phyloP scores from a whole-genome alignment of 192 early-diverging fungal genomes.

The Linnemannia schmuckeri region DNA sequence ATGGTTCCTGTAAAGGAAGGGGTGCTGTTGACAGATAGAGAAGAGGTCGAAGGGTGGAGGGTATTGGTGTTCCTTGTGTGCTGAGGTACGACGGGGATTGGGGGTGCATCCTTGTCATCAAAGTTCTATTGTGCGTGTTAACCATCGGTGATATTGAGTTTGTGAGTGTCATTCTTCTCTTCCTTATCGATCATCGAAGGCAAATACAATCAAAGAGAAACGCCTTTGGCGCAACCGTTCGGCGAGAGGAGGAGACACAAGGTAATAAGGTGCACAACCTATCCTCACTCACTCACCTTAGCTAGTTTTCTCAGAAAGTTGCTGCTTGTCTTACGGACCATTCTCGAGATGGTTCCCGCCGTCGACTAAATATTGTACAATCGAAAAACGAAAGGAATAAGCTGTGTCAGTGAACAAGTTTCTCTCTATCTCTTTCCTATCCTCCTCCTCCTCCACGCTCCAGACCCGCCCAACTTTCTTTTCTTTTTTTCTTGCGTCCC shows the following conservation, averaged over 20 bases:
- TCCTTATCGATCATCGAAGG: not conserved
- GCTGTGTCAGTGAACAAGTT: too few species aligned
- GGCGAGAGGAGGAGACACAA: not conserved
- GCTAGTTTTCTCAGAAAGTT: constrained; percentile 32
- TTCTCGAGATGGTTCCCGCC: constrained; percentile 36
- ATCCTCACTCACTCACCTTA: constrained; percentile 12
- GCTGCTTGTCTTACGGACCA: constrained; percentile 46
- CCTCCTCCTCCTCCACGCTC: not conserved
- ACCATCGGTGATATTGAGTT: not conserved
- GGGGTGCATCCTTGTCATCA: constrained; percentile 50
- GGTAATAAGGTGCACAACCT: not conserved
- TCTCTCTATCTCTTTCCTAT: too few species aligned
- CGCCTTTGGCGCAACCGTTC: not conserved
- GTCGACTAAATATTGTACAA: constrained; percentile 27
- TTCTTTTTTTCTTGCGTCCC: not conserved
- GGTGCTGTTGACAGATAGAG: constrained; percentile 5
- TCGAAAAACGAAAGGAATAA: not conserved
- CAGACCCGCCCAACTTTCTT: not conserved
- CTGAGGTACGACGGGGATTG: constrained; percentile 23
- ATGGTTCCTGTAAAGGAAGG: not conserved
- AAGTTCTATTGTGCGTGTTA: constrained; percentile 19
- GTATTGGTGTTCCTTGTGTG: constrained; percentile 9
- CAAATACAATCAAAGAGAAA: not conserved
- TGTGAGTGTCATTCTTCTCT: not conserved
- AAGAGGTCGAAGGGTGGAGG: not conserved